Percentiles rank a stretch among this genome's conserved stretches.
Evolutionary conservation across 306 rosid species (phyloP).

Genomic region (Vigna reflexopilosa): DNA sequence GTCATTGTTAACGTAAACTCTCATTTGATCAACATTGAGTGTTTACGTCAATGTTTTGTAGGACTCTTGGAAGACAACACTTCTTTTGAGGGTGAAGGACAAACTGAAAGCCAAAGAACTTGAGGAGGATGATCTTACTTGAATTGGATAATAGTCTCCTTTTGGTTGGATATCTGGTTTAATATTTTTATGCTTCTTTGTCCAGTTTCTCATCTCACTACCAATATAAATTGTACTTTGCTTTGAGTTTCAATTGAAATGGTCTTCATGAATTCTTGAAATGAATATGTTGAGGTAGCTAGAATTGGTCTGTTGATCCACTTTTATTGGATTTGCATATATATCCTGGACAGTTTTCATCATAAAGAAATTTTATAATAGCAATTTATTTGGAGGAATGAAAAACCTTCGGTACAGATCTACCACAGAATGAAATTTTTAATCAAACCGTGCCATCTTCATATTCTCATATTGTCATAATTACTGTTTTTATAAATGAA

Average conservation of each 20-base stretch:
- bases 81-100: conserved; percentile 97
- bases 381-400: conserved; percentile 22
- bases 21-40: conserved; percentile 13
- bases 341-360: not conserved
- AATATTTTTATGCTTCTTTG: conserved; percentile 47
- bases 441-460: not conserved
- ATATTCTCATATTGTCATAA: not conserved
- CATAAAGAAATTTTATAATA: conserved; percentile 10
- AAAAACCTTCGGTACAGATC: not conserved
- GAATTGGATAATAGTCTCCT: conserved; percentile 34
- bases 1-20: conserved; percentile 4
- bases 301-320: conserved; percentile 7
- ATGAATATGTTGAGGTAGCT: conserved; percentile 35
- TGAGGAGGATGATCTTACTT: conserved; percentile 98
- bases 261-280: conserved; percentile 38
- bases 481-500: not conserved
- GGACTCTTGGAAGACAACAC: conserved; percentile 97
- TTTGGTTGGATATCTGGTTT: conserved; percentile 41
- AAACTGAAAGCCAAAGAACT: conserved; percentile 96
- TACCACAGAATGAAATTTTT: not conserved
- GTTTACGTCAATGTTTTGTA: conserved; percentile 42
- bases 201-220: conserved; percentile 44
- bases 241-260: conserved; percentile 46
- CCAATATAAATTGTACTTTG: conserved; percentile 46
- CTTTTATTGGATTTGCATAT: conserved; percentile 28